Evolutionary conservation across 441 rosid species (phyloP).

Genomic region (Adansonia rubrostipa): DNA sequence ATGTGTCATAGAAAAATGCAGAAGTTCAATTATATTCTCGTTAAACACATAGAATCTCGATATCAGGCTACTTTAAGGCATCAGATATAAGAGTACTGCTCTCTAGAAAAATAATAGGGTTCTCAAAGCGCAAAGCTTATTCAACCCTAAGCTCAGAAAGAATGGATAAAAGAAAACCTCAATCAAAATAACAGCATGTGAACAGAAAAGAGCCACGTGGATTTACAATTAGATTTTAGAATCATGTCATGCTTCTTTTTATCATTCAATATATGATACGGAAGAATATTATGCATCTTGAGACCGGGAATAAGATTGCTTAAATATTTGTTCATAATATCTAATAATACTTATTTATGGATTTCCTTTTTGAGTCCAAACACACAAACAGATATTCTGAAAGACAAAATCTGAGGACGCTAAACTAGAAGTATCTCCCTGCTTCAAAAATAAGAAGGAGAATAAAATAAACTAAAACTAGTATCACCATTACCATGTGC

Average conservation of each 20-base stretch:
- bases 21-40: neutral
- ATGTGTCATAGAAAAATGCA: neutral
- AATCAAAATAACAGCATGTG: neutral
- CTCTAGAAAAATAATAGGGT: neutral
- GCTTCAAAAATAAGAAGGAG: neutral
- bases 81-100: neutral
- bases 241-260: neutral
- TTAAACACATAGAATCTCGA: neutral
- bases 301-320: neutral
- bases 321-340: constrained; percentile 16
- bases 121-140: neutral
- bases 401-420: neutral
- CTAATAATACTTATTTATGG: neutral
- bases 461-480: neutral
- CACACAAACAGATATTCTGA: neutral
- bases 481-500: neutral
- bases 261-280: neutral
- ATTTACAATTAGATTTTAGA: constrained; percentile 2
- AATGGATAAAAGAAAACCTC: neutral
- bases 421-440: neutral
- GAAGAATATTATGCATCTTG: neutral
- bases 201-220: neutral
- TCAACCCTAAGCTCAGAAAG: neutral
- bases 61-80: neutral
- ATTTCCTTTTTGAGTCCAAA: neutral